Conservation (phyloP, 345 rosid genomes). For the Hypericum perforatum region DNA sequence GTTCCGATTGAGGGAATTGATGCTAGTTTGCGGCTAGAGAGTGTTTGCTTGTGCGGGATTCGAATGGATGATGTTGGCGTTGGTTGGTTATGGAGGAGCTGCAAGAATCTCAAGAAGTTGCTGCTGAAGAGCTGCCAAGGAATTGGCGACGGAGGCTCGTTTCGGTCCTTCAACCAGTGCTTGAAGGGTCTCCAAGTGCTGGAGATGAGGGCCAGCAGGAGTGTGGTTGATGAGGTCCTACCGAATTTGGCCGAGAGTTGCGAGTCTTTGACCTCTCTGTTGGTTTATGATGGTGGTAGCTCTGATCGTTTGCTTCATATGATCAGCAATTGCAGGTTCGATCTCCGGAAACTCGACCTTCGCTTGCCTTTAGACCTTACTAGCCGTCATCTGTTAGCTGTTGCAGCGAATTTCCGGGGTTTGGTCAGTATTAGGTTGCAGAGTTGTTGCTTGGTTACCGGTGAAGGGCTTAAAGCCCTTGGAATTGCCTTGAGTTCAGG, state of each 20-base stretch:
- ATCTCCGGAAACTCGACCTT: constrained; percentile 48
- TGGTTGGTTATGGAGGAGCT: constrained; percentile 56
- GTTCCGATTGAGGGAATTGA: constrained; percentile 26
- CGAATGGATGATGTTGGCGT: constrained; percentile 41
- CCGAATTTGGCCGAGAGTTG: constrained; percentile 53
- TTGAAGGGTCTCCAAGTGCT: constrained; percentile 46
- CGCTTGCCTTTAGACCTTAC: constrained; percentile 74
- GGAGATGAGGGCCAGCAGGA: constrained; percentile 63
- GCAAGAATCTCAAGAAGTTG: constrained; percentile 51
- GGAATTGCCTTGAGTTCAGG: constrained; percentile 38
- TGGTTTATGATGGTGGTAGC: constrained; percentile 76
- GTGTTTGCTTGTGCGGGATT: constrained; percentile 47
- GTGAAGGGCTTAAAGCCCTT: constrained; percentile 56
- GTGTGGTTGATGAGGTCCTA: constrained; percentile 46
- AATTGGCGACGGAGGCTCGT: constrained; percentile 50
- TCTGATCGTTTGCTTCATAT: constrained; percentile 60
- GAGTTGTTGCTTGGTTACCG: constrained; percentile 69
- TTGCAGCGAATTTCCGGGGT: constrained; percentile 35
- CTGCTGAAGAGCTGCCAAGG: constrained; percentile 57
- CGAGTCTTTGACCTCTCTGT: constrained; percentile 41
- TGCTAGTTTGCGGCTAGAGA: constrained; percentile 43
- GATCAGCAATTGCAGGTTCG: constrained; percentile 40
- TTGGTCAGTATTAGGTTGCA: constrained; percentile 49
- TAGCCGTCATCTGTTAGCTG: constrained; percentile 59
- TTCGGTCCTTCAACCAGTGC: constrained; percentile 30